phyloP scores from a whole-genome alignment of 345 rosid species.

The Adansonia digitata region DNA sequence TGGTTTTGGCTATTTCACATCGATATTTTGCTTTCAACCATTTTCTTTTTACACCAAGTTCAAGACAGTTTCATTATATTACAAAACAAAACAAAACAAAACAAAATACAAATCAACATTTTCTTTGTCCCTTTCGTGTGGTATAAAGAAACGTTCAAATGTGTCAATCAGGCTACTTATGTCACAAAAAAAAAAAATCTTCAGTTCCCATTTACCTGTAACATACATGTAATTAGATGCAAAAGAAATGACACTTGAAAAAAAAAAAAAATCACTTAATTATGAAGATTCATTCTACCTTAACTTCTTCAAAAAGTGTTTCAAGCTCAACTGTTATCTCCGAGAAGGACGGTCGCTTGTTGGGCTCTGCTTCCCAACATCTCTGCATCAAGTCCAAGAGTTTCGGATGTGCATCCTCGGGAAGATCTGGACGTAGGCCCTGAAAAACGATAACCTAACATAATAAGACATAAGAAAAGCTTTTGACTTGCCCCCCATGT shows the following conservation, averaged over 20 bases:
- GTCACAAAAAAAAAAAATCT: constrained; percentile 1
- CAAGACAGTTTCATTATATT: too few relatives aligned
- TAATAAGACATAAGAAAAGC: background rate
- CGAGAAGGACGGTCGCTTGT: constrained; percentile 48
- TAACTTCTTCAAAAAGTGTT: constrained; percentile 34
- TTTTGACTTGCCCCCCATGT: background rate
- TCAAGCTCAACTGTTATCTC: constrained; percentile 54
- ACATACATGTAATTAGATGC: constrained; percentile 6
- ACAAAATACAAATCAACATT: too few relatives aligned
- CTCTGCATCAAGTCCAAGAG: constrained; percentile 53
- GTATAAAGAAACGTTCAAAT: too few relatives aligned
- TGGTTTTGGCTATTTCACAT: too few relatives aligned
- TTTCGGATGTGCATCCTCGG: constrained; percentile 45
- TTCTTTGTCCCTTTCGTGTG: too few relatives aligned
- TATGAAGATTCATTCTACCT: constrained; percentile 30
- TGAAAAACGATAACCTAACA: constrained; percentile 23
- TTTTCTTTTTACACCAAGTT: too few relatives aligned
- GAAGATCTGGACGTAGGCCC: constrained; percentile 71
- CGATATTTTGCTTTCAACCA: too few relatives aligned
- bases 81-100: too few relatives aligned
- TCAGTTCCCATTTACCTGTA: constrained; percentile 39
- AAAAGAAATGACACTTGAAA: background rate
- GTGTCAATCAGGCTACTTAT: background rate
- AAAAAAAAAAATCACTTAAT: background rate
- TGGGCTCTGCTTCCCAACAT: constrained; percentile 65